Percentiles rank a stretch among this genome's conserved stretches.
phyloP scores from a whole-genome alignment of 2,329 filamentous ascomycete species.

The Fonsecaea nubica region DNA sequence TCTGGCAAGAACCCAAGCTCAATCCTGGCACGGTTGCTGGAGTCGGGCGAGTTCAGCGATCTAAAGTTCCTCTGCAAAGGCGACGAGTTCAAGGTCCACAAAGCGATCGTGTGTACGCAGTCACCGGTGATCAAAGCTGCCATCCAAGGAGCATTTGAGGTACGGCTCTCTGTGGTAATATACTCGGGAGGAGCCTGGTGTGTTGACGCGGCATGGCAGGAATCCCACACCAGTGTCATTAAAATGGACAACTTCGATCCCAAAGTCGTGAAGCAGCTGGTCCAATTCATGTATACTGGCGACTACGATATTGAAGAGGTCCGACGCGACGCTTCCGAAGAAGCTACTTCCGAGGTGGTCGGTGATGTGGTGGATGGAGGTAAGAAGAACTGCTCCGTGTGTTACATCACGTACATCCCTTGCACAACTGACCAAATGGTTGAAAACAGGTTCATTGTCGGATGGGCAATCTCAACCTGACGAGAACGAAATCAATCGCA shows the following conservation, averaged over 20 bases:
- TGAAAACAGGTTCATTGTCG: not conserved
- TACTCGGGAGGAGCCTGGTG: no score
- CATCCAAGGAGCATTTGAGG: not conserved
- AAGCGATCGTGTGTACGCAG: constrained; percentile 3
- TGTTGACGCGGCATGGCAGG: not conserved
- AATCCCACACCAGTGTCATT: not conserved
- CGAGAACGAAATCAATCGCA: not conserved
- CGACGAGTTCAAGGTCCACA: constrained; percentile 12
- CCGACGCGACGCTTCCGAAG: not conserved
- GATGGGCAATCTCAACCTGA: not conserved
- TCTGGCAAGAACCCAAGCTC: not conserved
- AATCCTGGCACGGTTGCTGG: not conserved
- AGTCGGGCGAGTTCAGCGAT: constrained; percentile 4
- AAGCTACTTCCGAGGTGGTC: not conserved
- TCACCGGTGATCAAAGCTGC: constrained; percentile 4
- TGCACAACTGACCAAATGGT: not conserved
- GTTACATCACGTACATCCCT: not conserved
- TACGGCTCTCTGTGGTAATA: not conserved
- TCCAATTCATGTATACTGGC: not conserved
- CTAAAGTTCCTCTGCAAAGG: constrained; percentile 2
- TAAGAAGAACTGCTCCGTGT: not conserved
- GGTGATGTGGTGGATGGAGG: not conserved
- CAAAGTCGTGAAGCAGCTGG: not conserved
- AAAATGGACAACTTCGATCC: not conserved
- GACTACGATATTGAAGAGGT: not conserved